Evolutionary conservation across 2,329 filamentous ascomycete species (phyloP).

Genomic region (Berkeleyomyces rouxiae): DNA sequence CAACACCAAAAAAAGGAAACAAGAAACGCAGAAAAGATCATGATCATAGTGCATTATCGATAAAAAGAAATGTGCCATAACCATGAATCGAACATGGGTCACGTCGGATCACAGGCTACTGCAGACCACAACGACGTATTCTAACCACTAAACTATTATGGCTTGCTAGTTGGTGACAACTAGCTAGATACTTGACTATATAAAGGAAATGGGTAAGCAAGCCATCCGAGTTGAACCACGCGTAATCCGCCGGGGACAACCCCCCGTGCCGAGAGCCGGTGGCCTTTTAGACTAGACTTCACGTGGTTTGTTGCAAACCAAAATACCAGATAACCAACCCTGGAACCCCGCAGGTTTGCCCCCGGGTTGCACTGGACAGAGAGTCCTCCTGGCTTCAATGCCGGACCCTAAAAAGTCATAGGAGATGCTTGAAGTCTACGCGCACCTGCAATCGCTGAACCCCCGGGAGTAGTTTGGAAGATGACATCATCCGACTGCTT

Average conservation of each 20-base stretch:
- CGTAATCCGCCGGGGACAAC: no score
- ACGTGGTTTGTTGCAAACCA: background rate
- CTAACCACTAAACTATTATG: slow-evolving; percentile 4
- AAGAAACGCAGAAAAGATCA: background rate
- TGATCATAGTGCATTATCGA: no score
- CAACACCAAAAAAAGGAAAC: background rate
- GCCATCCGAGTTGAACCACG: no score
- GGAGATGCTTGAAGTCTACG: background rate
- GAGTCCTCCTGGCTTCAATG: background rate
- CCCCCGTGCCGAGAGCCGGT: background rate
- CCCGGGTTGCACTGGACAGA: background rate
- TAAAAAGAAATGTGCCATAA: background rate
- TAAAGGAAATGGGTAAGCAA: no score
- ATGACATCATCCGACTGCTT: background rate
- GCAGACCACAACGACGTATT: background rate
- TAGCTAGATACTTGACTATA: no score
- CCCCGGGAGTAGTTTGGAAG: background rate
- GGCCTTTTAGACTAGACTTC: background rate
- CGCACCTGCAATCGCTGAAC: no score
- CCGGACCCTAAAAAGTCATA: background rate
- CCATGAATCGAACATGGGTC: slow-evolving; percentile 3
- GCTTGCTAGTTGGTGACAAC: background rate
- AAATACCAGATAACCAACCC: no score
- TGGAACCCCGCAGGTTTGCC: background rate
- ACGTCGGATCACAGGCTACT: background rate